Evolutionary conservation across 1,284 basidiomycete genomes (phyloP).

Genomic region (Marasmius oreades): DNA sequence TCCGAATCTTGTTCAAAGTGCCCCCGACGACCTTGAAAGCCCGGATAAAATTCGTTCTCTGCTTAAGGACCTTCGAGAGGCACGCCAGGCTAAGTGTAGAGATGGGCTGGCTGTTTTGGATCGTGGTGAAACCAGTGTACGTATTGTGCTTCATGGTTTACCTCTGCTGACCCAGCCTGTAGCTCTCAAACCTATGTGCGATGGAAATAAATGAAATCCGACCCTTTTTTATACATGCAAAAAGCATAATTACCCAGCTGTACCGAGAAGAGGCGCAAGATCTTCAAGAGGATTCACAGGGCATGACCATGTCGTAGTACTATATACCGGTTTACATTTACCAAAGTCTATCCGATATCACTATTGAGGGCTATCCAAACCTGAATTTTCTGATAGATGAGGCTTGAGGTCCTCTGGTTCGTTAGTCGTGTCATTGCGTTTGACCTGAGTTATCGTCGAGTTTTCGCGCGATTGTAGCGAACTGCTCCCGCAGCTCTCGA

Average conservation of each 20-base stretch:
- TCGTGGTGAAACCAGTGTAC: constrained; percentile 77
- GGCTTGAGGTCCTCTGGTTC: too few species aligned
- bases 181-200: constrained; percentile 85
- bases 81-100: constrained; percentile 89
- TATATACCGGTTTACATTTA: too few species aligned
- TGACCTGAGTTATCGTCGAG: not conserved
- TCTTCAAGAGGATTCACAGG: not conserved
- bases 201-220: constrained; percentile 93
- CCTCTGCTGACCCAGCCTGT: constrained; percentile 1
- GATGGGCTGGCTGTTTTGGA: constrained; percentile 75
- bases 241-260: constrained; percentile 34
- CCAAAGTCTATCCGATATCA: too few species aligned
- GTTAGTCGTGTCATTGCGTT: not conserved
- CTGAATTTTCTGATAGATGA: too few species aligned
- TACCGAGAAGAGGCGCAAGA: constrained; percentile 26
- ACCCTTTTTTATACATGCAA: constrained; percentile 74
- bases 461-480: constrained; percentile 7
- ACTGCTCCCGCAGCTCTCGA: constrained; percentile 5
- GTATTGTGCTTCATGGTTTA: constrained; percentile 22
- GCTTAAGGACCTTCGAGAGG: constrained; percentile 92
- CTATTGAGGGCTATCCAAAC: too few species aligned
- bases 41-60: constrained; percentile 81
- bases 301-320: not conserved
- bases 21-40: constrained; percentile 83
- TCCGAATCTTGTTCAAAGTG: constrained; percentile 45